A percentile compares a stretch with the other conserved stretches of the same genome.
Conservation (phyloP, 2,329 filamentous ascomycete genomes). For the Fusarium sp. region DNA sequence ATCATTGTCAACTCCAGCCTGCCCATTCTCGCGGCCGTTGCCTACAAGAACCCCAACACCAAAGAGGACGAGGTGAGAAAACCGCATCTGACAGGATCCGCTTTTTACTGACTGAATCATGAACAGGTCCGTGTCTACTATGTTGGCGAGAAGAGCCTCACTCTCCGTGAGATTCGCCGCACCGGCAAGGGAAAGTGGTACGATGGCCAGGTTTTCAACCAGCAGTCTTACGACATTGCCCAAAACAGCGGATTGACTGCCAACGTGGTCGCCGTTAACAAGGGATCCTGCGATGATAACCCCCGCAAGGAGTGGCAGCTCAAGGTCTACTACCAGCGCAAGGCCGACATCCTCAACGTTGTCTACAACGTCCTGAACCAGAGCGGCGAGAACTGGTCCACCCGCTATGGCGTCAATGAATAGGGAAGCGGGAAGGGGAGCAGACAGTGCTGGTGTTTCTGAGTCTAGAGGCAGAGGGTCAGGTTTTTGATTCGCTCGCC, state of each 20-base stretch:
- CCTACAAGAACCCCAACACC: background rate
- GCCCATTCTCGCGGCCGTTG: background rate
- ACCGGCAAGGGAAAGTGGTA: background rate
- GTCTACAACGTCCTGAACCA: background rate
- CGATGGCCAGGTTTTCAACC: background rate
- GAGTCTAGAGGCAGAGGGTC: background rate
- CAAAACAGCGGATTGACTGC: background rate
- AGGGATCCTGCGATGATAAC: no score
- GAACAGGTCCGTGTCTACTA: background rate
- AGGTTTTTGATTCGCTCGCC: background rate
- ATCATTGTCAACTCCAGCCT: background rate
- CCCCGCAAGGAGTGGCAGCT: background rate
- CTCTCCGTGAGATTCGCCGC: background rate
- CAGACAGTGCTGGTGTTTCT: background rate
- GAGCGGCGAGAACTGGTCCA: background rate
- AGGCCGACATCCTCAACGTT: background rate
- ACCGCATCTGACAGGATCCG: background rate
- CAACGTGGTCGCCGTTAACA: background rate
- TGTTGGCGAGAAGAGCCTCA: background rate
- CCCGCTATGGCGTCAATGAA: background rate
- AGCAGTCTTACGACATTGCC: background rate
- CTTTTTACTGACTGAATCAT: background rate
- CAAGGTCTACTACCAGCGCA: slow-evolving; percentile 4
- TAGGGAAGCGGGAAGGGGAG: background rate
- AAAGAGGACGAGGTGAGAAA: background rate